A percentile compares a stretch with the other conserved stretches of the same genome.
phyloP scores from a whole-genome alignment of 2,329 filamentous ascomycete genomes.

The Colletotrichum sp. region DNA sequence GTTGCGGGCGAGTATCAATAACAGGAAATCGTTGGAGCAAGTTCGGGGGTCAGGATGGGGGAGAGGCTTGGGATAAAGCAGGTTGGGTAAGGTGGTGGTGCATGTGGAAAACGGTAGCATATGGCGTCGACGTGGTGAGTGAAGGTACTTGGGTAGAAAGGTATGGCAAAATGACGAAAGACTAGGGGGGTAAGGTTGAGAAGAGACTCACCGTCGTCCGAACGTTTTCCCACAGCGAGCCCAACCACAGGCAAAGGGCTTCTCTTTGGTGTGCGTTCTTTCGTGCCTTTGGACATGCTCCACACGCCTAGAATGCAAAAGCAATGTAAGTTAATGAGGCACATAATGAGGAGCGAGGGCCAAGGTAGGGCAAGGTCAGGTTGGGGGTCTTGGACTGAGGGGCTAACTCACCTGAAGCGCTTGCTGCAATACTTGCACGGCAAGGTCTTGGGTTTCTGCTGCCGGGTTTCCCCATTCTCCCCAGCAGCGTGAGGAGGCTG shows the following conservation, averaged over 20 bases:
- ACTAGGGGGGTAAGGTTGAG: conserved; percentile 15
- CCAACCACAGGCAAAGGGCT: conserved; percentile 66
- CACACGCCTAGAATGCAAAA: conserved; percentile 55
- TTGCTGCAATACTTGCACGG: conserved; percentile 69
- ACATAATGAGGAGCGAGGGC: conserved; percentile 10
- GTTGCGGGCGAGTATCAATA: conserved; percentile 7
- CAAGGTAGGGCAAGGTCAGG: conserved; percentile 17
- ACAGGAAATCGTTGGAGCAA: not conserved
- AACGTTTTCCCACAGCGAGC: conserved; percentile 67
- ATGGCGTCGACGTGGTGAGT: conserved; percentile 9
- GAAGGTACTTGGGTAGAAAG: conserved; percentile 8
- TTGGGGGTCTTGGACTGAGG: conserved; percentile 15
- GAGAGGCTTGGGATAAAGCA: conserved; percentile 12
- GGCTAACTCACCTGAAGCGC: conserved; percentile 59
- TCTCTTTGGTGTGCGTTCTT: conserved; percentile 69
- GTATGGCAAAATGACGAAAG: conserved; percentile 3
- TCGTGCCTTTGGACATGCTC: conserved; percentile 70
- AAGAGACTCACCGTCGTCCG: conserved; percentile 60
- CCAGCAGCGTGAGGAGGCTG: conserved; percentile 39
- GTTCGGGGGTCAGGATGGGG: not conserved
- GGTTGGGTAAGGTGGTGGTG: conserved; percentile 13
- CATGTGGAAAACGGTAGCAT: not conserved
- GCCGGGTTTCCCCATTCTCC: conserved; percentile 56
- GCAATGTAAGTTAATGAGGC: conserved; percentile 45
- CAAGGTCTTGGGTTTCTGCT: conserved; percentile 65